These are phyloP conservation scores for Dendrobium officinale DNA, from an alignment of 106 monocot species.

Conservation along the genomic window DNA sequence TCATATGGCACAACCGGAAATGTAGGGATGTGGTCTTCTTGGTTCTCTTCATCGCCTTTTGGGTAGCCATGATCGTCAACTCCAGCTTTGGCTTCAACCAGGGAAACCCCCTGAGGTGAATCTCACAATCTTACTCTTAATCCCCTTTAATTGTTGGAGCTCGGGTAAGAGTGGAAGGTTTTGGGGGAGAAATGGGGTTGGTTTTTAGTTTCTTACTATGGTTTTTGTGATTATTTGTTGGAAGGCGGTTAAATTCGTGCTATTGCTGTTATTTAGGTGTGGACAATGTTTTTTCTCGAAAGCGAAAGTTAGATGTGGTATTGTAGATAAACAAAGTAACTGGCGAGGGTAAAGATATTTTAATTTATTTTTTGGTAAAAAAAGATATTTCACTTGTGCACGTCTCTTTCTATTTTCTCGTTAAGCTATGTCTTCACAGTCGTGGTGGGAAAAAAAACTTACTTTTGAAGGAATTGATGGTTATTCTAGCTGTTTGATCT, in stretches of 20 bases:
- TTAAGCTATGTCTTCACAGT: neutral
- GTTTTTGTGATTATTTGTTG: neutral
- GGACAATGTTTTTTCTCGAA: neutral
- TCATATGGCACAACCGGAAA: conserved; percentile 57
- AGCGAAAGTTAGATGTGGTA: neutral
- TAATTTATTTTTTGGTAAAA: neutral
- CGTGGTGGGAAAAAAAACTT: neutral
- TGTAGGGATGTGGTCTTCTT: conserved; percentile 71
- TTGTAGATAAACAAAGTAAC: neutral
- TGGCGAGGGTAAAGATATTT: neutral
- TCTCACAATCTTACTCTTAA: neutral
- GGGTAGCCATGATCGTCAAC: conserved; percentile 74
- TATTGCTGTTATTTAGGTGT: neutral
- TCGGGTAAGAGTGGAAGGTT: neutral
- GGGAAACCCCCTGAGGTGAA: conserved; percentile 60
- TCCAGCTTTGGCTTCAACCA: conserved; percentile 72
- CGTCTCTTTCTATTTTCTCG: neutral
- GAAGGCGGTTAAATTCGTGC: neutral
- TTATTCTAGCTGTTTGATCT: neutral
- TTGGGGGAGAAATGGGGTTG: conserved; percentile 2
- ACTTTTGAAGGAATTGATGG: neutral
- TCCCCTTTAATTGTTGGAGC: neutral
- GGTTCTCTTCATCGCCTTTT: conserved; percentile 55
- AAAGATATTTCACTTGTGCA: neutral
- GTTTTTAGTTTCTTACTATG: neutral